Evolutionary conservation across 2,329 filamentous ascomycete species (phyloP), one percentile per base, ranked within the genome.

Genomic region (Epichloe baconii): DNA sequence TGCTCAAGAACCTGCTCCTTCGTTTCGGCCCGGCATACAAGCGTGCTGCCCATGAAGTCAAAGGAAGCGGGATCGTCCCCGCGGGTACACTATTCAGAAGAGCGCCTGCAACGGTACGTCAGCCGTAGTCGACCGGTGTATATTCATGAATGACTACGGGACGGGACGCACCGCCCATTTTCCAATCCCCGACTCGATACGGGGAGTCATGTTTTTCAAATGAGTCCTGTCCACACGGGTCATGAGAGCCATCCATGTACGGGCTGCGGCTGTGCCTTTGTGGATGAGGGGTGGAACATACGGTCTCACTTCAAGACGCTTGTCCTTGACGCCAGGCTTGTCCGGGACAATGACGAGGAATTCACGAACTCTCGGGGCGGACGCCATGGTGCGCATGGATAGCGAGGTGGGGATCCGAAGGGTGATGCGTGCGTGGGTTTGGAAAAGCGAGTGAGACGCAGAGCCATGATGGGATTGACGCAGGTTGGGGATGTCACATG

Each of bases 1-100:
- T 77, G 62, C 58, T 84, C 76, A 41, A 83, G 64, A 2, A 87
- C 79, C 64, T 88, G 84, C 56, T 89, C 84, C 59, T 77, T 80
- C 8, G 76, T 82, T 55, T 79, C 76, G 7, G 85, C 88, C 34
- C 78, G 66, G 40, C 79, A 71, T 31, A 94, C 72, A 61, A 93
- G 70, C 17, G 82, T 79, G 64, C 83, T 88, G 42, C 88, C 88
- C 56, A 80, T 79, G 69, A 93, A 88, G 62, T 85, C 80, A 43
- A 80, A 77, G 19, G 75, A 77, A 4, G 70, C 67, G 10, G 74
- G 65, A 48, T 77, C 69, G 23, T 83, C 75, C 84, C 78, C 5
- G 77, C 72, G 36, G 86, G 83, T 37, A 85, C 73, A 8, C 79
- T 75, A 42, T 85, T 76, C 7, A 91, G 70, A 49, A 84, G 71